Base-by-base conservation (phyloP, 202 grass and related monocot species). In the Setaria viridis region DNA sequence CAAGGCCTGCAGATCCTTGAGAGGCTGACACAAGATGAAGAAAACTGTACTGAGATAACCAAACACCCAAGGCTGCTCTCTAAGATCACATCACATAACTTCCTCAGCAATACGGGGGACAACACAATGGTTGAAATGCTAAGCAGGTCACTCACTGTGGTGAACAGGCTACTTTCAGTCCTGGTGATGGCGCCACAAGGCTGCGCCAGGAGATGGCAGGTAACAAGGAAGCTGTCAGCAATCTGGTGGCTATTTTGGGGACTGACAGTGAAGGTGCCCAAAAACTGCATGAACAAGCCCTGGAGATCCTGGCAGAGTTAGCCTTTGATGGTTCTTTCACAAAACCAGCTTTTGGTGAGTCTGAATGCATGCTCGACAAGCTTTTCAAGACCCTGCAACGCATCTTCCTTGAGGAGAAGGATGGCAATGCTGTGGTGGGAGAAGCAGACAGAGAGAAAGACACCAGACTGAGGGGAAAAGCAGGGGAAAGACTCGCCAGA, bases 1-100 rank as follows among this genome's bases (percentile, higher is more conserved):
- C 55, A 25, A 45, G 74, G 74, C 37, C 37, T 76, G 51, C 35
- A 20, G 54, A 76, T 76, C 20, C 50, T 76, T n/a, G 73, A 76
- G 30, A 42, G 37, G 34, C 56, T 77, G 11, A 37, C 56, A 7
- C 20, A 21, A 42, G n/a, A 77, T 4, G 1, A 17, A 30, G 6
- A 4, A 10, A 77, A 77, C 55, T 77, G 55, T 9, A 46, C n/a
- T 25, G 56, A 29, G 37, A 77, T 77, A 60, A 62, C 8, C n/a
- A 39, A 30, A 46, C 1, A 45, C 6, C 25, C 49, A 37, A 6
- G 67, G 58, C 68, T 82, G 1, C 55, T 72, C 16, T 73, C 55
- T n/a, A 82, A 37, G 12, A n/a, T 72, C 16, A 57, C 70, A 37
- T 16, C 68, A 3, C 34, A 9, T 8, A 5, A 20, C 1, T 57